Evolutionary conservation across 192 early-diverging fungal species (phyloP).

Genomic region (Coemansia reversa): DNA sequence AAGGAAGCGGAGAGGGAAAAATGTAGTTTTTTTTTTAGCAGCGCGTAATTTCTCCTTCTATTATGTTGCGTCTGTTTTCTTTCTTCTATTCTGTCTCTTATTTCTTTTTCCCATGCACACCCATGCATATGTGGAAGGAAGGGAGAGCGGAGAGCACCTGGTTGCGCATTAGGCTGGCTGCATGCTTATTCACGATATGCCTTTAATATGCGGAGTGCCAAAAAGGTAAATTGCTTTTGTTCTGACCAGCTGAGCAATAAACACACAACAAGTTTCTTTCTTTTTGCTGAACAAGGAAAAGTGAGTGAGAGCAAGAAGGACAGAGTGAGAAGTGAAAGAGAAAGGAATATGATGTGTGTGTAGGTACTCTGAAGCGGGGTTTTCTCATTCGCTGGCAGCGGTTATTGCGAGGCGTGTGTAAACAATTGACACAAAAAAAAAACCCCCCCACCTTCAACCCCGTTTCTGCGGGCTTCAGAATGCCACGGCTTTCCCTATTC

Average conservation of each 20-base stretch:
- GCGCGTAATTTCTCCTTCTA: neutral
- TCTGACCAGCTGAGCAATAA: neutral
- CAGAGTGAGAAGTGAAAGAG: neutral
- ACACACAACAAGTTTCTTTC: neutral
- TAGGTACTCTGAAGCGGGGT: neutral
- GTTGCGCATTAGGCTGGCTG: neutral
- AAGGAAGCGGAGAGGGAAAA: slow-evolving; percentile 1
- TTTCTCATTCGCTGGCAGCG: neutral
- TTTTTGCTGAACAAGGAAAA: neutral
- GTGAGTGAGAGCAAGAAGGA: neutral
- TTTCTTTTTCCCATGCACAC: slow-evolving; percentile 6
- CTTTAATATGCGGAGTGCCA: slow-evolving; percentile 1
- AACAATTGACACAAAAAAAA: neutral
- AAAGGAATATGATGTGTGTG: neutral
- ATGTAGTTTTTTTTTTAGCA: neutral
- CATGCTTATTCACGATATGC: neutral
- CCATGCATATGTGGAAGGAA: neutral
- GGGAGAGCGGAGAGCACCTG: neutral
- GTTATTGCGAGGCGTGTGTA: slow-evolving; percentile 1
- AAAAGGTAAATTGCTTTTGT: neutral
- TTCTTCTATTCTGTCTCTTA: slow-evolving; percentile 6
- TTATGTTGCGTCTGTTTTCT: neutral
- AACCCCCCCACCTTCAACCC: neutral
- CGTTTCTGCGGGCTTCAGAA: neutral
- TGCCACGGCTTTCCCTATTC: too few relatives aligned